A percentile compares a stretch with the other conserved stretches of the same genome.
Evolutionary conservation across 192 early-diverging fungal species (phyloP).

Genomic region (Coemansia sp.): DNA sequence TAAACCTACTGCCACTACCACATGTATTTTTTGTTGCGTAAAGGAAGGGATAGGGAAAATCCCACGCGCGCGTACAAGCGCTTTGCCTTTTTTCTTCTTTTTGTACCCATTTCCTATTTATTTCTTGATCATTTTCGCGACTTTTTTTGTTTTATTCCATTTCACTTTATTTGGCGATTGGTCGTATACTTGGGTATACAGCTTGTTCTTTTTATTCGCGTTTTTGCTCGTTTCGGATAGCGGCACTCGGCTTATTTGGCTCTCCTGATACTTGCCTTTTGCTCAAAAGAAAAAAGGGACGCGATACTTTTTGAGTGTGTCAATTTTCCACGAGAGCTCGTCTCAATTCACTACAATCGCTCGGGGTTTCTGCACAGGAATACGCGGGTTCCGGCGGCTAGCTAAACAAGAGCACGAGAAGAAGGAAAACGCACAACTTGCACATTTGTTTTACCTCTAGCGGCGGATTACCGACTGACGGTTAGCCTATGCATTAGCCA

Average conservation of each 20-base stretch:
- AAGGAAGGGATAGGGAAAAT: not conserved
- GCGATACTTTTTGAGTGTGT: not conserved
- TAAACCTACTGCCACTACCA: not conserved
- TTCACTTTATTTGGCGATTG: not conserved
- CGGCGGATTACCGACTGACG: not conserved
- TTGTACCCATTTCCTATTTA: constrained; percentile 8
- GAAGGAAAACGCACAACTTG: not conserved
- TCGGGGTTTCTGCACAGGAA: not conserved
- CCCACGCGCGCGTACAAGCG: constrained; percentile 5
- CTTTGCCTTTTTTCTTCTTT: not conserved
- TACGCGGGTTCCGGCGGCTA: not conserved
- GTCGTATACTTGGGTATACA: not conserved
- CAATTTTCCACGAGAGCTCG: not conserved
- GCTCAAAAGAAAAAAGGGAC: not conserved
- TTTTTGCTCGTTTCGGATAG: not conserved
- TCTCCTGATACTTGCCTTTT: no score
- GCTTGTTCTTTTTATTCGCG: constrained; percentile 3
- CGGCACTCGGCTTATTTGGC: no score
- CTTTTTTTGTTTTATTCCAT: not conserved
- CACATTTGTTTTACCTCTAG: not conserved
- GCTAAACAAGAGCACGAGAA: not conserved
- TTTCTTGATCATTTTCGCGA: constrained; percentile 11
- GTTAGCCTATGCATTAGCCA: constrained; percentile 13
- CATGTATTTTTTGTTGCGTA: not conserved
- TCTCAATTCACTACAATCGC: not conserved